Evolutionary conservation across 1,284 basidiomycete species (phyloP), one percentile per base, ranked within the genome.

Genomic region (Ceratobasidium sp.): DNA sequence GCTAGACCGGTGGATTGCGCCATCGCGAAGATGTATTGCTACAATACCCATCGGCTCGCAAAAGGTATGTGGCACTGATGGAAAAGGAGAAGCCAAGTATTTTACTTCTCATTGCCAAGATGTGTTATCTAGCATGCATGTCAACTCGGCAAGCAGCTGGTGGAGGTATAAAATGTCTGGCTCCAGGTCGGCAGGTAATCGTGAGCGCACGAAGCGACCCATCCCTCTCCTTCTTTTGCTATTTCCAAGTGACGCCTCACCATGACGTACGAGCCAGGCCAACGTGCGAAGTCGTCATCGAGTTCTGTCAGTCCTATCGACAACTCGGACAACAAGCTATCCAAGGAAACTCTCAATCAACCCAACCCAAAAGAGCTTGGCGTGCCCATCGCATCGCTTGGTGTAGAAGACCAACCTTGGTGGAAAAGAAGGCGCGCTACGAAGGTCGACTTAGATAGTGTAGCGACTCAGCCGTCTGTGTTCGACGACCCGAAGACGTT

Each of bases 381-480:
- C 0, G 38, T 55, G 13, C 64, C 64, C 16, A 38, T 67, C n/a
- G 64, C 54, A 1, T n/a, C 38, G 35, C 35, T 67, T 21, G 47
- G 50, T 35, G 13, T n/a, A 7, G 49, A 38, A 30, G 54, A 43
- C 50, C 50, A 50, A 16, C 35, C 30, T 8, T 67, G 64, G 64
- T 72, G 71, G 61, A 16, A 74, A 9, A 66, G 74, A 4, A 73
- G 63, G 23, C 69, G 67, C 28, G 32, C 47, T 16, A 72, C 64
- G 18, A 72, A 63, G 18, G 30, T 77, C 3, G 82, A 85, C 74
- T 78, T 81, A 26, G 84, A 67, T 28, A 44, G 64, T 43, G 82
- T 88, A 63, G 87, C 88, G 1, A 89, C 88, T 26, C 84, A 83
- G 44, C 84, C 83, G 1, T 86, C 85, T 5, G 86, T 89, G 3